Percentiles rank a stretch among this genome's conserved stretches.
These are phyloP conservation scores for Stagonosporopsis vannaccii DNA, from an alignment of 2,329 filamentous ascomycete species.

Conservation along the genomic window DNA sequence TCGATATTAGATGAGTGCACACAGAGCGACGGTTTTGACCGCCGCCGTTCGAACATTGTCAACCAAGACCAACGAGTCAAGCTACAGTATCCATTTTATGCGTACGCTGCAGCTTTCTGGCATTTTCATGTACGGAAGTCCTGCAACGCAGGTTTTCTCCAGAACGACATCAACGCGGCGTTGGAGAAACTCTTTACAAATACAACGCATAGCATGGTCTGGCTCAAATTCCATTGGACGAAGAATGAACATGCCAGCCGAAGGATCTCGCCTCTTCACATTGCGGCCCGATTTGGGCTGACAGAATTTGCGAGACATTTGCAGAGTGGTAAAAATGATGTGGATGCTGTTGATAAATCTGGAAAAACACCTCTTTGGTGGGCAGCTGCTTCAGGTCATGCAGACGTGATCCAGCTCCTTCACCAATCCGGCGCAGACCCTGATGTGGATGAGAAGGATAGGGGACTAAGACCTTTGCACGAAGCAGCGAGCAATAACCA, in stretches of 20 bases:
- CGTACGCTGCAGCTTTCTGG: constrained; percentile 21
- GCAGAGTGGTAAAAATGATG: neutral
- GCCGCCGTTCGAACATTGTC: neutral
- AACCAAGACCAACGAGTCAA: constrained; percentile 3
- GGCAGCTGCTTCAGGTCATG: neutral
- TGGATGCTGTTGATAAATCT: constrained; percentile 13
- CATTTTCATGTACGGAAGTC: constrained; percentile 19
- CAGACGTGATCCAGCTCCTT: constrained; percentile 11
- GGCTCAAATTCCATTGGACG: constrained; percentile 17
- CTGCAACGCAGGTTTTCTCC: neutral
- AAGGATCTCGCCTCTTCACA: constrained; percentile 14
- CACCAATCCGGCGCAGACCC: constrained; percentile 32
- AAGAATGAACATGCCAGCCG: neutral
- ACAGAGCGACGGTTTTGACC: neutral
- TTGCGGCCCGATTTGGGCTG: constrained; percentile 18
- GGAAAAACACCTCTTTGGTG: constrained; percentile 21
- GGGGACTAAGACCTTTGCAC: constrained; percentile 47
- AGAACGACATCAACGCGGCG: constrained; percentile 7
- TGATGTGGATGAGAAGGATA: constrained; percentile 13
- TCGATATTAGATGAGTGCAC: too few species aligned
- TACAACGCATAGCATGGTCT: neutral
- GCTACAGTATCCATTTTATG: constrained; percentile 13
- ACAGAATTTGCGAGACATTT: constrained; percentile 1
- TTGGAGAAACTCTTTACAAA: constrained; percentile 12
- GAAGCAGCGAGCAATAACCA: constrained; percentile 45